Evolutionary conservation across 495 filamentous ascomycete genomes (phyloP).

Genomic region (Choiromyces venosus): DNA sequence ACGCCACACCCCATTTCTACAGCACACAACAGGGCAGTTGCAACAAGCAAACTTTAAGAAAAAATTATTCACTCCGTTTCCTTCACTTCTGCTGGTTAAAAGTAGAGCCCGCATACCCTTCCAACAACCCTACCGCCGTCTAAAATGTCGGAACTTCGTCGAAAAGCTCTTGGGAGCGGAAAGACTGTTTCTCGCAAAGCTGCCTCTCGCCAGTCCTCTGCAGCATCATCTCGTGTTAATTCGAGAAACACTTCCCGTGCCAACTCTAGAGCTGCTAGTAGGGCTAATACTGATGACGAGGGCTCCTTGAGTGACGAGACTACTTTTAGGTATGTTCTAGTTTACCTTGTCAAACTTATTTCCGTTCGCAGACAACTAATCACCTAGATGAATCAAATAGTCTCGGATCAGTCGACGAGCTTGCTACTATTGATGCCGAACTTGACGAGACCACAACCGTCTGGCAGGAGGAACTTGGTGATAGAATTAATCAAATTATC

Average conservation of each 20-base stretch:
- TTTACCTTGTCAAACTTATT: constrained; percentile 14
- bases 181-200: constrained; percentile 94
- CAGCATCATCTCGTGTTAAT: constrained; percentile 56
- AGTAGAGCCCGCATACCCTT: not conserved
- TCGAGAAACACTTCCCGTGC: constrained; percentile 61
- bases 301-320: constrained; percentile 66
- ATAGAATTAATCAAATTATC: constrained; percentile 72
- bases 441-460: constrained; percentile 51
- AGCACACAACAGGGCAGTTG: not conserved
- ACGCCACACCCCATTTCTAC: not conserved
- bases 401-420: constrained; percentile 55
- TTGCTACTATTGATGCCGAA: constrained; percentile 46
- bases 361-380: constrained; percentile 29
- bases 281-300: constrained; percentile 72
- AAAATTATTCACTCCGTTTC: not conserved
- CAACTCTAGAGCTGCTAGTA: constrained; percentile 52
- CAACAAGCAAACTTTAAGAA: not conserved
- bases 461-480: constrained; percentile 63
- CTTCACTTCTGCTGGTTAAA: not conserved
- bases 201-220: constrained; percentile 62
- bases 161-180: constrained; percentile 68
- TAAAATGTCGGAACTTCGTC: constrained; percentile 70
- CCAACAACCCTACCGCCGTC: not conserved
- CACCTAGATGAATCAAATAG: constrained; percentile 41
- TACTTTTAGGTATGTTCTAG: constrained; percentile 56